These are phyloP conservation scores for Syzygium aqueum DNA, from an alignment of 345 rosid genomes.

Conservation along the genomic window DNA sequence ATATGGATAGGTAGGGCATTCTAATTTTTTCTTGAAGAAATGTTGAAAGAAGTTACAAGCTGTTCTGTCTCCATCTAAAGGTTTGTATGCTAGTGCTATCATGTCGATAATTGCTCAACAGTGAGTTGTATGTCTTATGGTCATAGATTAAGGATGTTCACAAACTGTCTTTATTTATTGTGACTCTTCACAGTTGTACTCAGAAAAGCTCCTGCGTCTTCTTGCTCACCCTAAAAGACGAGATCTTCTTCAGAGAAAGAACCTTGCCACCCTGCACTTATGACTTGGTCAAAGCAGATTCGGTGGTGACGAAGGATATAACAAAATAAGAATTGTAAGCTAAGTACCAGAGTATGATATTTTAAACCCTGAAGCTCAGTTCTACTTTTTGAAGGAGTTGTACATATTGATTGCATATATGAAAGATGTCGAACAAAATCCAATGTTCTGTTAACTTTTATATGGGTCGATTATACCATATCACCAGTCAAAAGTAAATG, in stretches of 20 bases:
- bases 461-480: background rate
- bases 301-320: background rate
- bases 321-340: background rate
- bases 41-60: background rate
- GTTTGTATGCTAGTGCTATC: background rate
- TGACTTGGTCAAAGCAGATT: background rate
- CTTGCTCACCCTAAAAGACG: background rate
- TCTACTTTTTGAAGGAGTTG: background rate
- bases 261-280: background rate
- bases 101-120: background rate
- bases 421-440: background rate
- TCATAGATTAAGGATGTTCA: background rate
- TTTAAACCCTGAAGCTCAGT: background rate
- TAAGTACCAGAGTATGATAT: background rate
- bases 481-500: background rate
- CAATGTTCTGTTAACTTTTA: background rate
- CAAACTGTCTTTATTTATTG: background rate
- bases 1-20: background rate
- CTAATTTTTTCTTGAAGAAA: background rate
- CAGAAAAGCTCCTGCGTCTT: background rate
- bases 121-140: background rate
- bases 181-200: background rate
- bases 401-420: background rate
- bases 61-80: background rate
- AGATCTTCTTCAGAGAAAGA: background rate